A percentile compares a stretch with the other conserved stretches of the same genome.
These are phyloP conservation scores for Fusarium mexicanum DNA, from an alignment of 2,329 filamentous ascomycete species.

Conservation along the genomic window DNA sequence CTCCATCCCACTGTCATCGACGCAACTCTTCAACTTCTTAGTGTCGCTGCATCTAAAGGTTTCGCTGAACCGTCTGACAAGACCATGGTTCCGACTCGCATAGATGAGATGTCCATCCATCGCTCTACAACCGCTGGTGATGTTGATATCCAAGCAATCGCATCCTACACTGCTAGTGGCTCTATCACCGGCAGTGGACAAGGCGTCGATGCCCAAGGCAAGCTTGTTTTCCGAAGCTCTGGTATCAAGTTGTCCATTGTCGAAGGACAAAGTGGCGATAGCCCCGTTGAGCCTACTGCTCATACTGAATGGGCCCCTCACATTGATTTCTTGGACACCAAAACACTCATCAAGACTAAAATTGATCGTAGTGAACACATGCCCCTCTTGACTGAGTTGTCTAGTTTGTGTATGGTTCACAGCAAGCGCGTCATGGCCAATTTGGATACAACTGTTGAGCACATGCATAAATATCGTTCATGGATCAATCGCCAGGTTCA, in stretches of 20 bases:
- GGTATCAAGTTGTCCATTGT: neutral
- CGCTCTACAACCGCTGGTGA: neutral
- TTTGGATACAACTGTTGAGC: neutral
- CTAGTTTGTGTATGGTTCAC: neutral
- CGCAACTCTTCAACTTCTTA: neutral
- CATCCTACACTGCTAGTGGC: neutral
- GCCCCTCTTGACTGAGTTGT: neutral
- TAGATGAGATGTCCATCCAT: neutral
- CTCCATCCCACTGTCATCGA: neutral
- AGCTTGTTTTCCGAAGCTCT: neutral
- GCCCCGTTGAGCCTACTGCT: neutral
- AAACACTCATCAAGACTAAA: neutral
- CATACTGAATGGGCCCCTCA: neutral
- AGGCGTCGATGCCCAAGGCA: neutral
- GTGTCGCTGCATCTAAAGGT: neutral
- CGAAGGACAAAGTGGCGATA: neutral
- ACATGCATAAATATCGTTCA: neutral
- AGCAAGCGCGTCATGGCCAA: neutral
- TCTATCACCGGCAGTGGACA: neutral
- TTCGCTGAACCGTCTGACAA: neutral
- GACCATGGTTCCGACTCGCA: conserved; percentile 3
- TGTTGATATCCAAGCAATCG: neutral
- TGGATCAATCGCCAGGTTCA: neutral
- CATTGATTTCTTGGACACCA: neutral
- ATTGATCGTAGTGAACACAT: neutral